Evolutionary conservation across 352 stramenopile species (phyloP).

Genomic region (Phytophthora constricta): DNA sequence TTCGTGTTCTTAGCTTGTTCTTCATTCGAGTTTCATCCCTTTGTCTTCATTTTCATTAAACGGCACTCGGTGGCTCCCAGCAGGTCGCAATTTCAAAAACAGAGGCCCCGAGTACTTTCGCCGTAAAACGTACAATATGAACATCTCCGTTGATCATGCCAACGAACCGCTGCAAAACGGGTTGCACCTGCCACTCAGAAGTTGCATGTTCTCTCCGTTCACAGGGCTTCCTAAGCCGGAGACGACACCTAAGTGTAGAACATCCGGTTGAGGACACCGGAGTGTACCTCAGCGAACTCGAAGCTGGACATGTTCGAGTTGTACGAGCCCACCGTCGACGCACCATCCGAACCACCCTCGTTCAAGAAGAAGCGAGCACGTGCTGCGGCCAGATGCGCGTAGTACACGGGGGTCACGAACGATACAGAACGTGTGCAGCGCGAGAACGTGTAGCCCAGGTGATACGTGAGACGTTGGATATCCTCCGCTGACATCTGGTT

Average conservation of each 20-base stretch:
- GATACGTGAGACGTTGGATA: constrained; percentile 68
- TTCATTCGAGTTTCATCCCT: no score
- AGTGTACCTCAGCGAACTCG: constrained; percentile 63
- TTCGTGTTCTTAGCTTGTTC: no score
- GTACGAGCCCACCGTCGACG: constrained; percentile 59
- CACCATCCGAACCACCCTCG: constrained; percentile 59
- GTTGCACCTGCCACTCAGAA: not conserved
- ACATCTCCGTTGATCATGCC: not conserved
- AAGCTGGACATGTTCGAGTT: constrained; percentile 60
- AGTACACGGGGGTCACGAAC: constrained; percentile 85
- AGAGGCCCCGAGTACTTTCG: not conserved
- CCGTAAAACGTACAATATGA: not conserved
- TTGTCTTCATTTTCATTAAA: no score
- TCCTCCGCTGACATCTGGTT: constrained; percentile 66
- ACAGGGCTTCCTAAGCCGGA: not conserved
- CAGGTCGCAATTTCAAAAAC: no score
- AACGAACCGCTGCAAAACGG: not conserved
- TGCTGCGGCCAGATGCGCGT: constrained; percentile 83
- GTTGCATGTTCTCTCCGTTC: not conserved
- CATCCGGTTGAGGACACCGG: constrained; percentile 61
- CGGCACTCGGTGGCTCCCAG: not conserved
- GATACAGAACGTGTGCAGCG: constrained; percentile 87
- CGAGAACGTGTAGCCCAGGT: constrained; percentile 83
- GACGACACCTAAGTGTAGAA: constrained; percentile 35
- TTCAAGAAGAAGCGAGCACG: constrained; percentile 83